Evolutionary conservation across 495 filamentous ascomycete species (phyloP).

Genomic region (Lasiosphaeriaceae sp.): DNA sequence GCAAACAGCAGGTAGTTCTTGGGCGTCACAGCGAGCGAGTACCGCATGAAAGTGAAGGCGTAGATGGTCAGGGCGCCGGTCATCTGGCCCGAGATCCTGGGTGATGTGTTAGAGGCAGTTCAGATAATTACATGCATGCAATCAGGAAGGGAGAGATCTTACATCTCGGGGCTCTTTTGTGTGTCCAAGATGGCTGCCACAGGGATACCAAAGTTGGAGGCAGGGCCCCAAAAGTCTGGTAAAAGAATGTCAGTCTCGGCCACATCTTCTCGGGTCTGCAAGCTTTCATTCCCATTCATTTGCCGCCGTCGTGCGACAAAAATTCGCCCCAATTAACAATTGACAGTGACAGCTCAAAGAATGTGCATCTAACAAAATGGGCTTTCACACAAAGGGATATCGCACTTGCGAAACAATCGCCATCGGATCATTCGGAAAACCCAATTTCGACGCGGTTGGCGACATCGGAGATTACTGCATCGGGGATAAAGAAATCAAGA

Average conservation of each 20-base stretch:
- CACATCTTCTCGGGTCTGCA: too few relatives aligned
- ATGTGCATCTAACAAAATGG: too few relatives aligned
- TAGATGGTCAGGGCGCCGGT: constrained; percentile 79
- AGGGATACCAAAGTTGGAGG: constrained; percentile 93
- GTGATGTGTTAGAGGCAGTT: not conserved
- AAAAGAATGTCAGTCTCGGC: not conserved
- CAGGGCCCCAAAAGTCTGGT: constrained; percentile 95
- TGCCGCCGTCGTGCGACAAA: not conserved
- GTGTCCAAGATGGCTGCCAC: constrained; percentile 88
- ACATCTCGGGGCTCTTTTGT: constrained; percentile 90
- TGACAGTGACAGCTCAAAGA: too few relatives aligned
- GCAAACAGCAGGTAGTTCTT: constrained; percentile 91
- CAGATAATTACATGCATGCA: not conserved
- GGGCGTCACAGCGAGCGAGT: constrained; percentile 83
- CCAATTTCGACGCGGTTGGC: not conserved
- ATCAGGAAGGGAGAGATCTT: constrained; percentile 22
- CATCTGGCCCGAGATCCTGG: constrained; percentile 89
- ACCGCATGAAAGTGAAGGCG: constrained; percentile 92
- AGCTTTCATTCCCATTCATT: not conserved
- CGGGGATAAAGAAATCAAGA: not conserved
- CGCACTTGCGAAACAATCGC: too few relatives aligned
- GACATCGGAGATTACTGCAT: not conserved
- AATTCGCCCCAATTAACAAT: too few relatives aligned
- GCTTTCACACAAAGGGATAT: too few relatives aligned
- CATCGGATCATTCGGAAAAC: not conserved